Evolutionary conservation across 2,329 filamentous ascomycete genomes (phyloP), one percentile per base, ranked within the genome.

Genomic region (Cladophialophora chaetospira): DNA sequence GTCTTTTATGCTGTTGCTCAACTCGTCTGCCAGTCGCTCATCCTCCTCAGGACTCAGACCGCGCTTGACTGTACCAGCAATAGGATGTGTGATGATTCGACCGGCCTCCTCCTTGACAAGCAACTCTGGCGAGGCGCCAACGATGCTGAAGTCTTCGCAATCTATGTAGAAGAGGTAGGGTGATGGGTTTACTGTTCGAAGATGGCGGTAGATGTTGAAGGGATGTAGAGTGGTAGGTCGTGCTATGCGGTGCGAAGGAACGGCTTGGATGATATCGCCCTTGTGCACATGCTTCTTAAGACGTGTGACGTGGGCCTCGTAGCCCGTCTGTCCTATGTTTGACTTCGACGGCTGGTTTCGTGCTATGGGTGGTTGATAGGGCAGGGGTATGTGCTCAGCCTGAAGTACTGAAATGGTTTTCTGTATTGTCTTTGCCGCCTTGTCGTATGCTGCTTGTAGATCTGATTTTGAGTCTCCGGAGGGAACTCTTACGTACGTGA

Each of bases 111-210:
- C 86, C 76, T 97, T 97, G 68, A 96, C 93, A 43, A 99, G 84
- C 60, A 97, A 83, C 75, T 99, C 94, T 1, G 94, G 94, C 56
- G 90, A 96, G 35, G 94, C 94, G 57, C 94, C 94, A 10, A 99
- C 88, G 64, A 99, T 92, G 71, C 97, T 89, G 75, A 99, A 97
- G 69, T 90, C 88, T 58, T 83, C 82, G 75, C 93, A 97, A 72
- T 94, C 86, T 60, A 99, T 84, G 75, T 92, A 99, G 79, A 99
- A 99, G 31, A 99, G 85, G 74, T 99, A 99, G 0, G 94, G 94
- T 6, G 91, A 96, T 0, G 94, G 94, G 71, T 99, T 99, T 69
- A 97, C 89, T n/a, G 91, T 96, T 61, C 94, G 89, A 33, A 99
- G 82, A 71, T 96, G 91, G 53, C 93, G 86, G 80, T 97, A 99